Percentiles rank a stretch among this genome's conserved stretches.
phyloP scores from a whole-genome alignment of 257 asterid genomes.

The Solanum sitiens region DNA sequence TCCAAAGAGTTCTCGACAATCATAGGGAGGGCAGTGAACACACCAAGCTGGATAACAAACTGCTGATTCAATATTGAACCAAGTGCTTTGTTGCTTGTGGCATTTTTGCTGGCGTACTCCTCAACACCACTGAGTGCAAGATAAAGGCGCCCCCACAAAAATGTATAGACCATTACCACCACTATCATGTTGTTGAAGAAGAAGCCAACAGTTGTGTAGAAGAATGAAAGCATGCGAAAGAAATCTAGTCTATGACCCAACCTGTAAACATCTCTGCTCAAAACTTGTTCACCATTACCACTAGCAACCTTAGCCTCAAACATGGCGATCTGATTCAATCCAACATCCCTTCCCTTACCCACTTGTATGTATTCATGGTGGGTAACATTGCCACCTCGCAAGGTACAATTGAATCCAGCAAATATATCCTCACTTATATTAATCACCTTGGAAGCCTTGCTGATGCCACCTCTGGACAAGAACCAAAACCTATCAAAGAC shows the following conservation, averaged over 20 bases:
- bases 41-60: constrained; percentile 74
- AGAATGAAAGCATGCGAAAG: constrained; percentile 94
- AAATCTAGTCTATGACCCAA: constrained; percentile 91
- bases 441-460: constrained; percentile 92
- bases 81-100: constrained; percentile 59
- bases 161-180: constrained; percentile 63
- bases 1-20: constrained; percentile 83
- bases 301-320: constrained; percentile 97
- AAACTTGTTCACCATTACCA: constrained; percentile 90
- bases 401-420: constrained; percentile 93
- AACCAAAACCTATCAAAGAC: constrained; percentile 96
- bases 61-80: constrained; percentile 87
- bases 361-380: constrained; percentile 96
- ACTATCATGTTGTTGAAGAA: constrained; percentile 83
- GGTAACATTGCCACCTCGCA: constrained; percentile 92
- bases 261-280: constrained; percentile 89
- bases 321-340: constrained; percentile 91
- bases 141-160: constrained; percentile 90
- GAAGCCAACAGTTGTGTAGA: constrained; percentile 82
- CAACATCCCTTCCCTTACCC: constrained; percentile 96
- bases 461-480: constrained; percentile 85
- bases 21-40: constrained; percentile 93
- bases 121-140: constrained; percentile 84
- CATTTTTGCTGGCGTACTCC: constrained; percentile 20
- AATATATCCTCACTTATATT: constrained; percentile 90